A percentile compares a stretch with the other conserved stretches of the same genome.
phyloP scores from a whole-genome alignment of 495 filamentous ascomycete genomes.

The Friedmanniomyces endolithicus region DNA sequence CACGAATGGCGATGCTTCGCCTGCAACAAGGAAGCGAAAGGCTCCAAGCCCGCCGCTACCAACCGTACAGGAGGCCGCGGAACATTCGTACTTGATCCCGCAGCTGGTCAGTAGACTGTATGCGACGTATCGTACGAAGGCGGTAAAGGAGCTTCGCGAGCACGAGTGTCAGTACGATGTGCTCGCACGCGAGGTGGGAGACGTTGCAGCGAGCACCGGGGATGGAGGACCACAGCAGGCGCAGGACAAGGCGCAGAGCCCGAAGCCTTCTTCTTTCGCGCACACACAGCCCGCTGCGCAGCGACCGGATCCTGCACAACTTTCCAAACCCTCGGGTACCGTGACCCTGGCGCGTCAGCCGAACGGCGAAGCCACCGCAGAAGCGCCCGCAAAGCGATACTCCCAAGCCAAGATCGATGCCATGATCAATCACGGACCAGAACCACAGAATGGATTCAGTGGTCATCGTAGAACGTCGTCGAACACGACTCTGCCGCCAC shows the following conservation, averaged over 20 bases:
- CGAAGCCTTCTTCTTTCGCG: conserved; percentile 9
- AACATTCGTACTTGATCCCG: conserved; percentile 54
- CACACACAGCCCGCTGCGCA: conserved; percentile 1
- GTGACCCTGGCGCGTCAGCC: not conserved
- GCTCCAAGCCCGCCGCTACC: conserved; percentile 51
- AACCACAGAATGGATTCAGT: conserved; percentile 7
- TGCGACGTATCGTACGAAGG: conserved; percentile 53
- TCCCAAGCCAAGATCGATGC: conserved; percentile 18
- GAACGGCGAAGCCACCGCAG: not conserved
- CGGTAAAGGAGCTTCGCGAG: conserved; percentile 55
- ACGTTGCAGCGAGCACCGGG: conserved; percentile 49
- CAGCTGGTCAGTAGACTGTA: conserved; percentile 61
- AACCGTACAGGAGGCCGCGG: conserved; percentile 49
- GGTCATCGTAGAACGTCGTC: conserved; percentile 18
- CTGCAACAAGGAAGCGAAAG: conserved; percentile 54
- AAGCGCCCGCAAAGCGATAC: conserved; percentile 5
- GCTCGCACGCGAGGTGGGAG: conserved; percentile 53
- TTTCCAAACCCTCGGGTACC: not conserved
- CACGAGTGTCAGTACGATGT: conserved; percentile 57
- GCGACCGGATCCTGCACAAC: not conserved
- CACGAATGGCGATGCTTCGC: conserved; percentile 21
- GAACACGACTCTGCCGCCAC: conserved; percentile 12
- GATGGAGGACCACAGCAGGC: conserved; percentile 27
- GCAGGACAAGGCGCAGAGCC: conserved; percentile 15
- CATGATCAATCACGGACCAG: conserved; percentile 20